Percentiles rank a stretch among this genome's conserved stretches.
These are phyloP conservation scores for Salvia hispanica DNA, from an alignment of 257 asterid species.

Conservation along the genomic window DNA sequence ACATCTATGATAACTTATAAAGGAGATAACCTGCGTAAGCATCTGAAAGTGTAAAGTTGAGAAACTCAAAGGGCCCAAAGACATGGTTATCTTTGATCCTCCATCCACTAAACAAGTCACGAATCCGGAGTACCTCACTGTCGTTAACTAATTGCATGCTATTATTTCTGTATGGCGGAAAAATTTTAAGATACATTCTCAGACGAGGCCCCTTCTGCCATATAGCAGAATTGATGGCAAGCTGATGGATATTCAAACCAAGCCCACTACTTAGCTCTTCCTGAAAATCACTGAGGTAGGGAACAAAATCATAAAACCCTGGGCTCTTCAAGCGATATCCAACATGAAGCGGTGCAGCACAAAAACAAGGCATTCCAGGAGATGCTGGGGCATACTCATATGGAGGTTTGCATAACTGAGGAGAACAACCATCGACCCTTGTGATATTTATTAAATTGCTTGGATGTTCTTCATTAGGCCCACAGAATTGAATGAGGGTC, in stretches of 20 bases:
- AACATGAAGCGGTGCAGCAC: conserved; percentile 76
- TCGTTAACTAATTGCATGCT: conserved; percentile 39
- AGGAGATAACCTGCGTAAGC: conserved; percentile 53
- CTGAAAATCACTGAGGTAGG: conserved; percentile 51
- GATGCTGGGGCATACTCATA: conserved; percentile 59
- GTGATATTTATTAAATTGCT: conserved; percentile 34
- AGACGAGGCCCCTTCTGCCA: conserved; percentile 84
- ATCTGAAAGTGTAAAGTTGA: conserved; percentile 70
- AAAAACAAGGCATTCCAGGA: conserved; percentile 57
- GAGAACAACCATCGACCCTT: conserved; percentile 41
- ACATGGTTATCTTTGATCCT: conserved; percentile 51
- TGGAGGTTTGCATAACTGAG: conserved; percentile 58
- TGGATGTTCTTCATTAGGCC: conserved; percentile 46
- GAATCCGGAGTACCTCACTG: conserved; percentile 65
- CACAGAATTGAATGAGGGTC: conserved; percentile 52
- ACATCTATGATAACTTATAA: conserved; percentile 6
- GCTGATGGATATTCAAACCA: conserved; percentile 50
- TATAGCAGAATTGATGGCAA: conserved; percentile 48
- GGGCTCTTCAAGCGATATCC: conserved; percentile 93
- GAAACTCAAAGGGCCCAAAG: conserved; percentile 90
- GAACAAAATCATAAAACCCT: conserved; percentile 61
- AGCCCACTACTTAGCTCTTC: conserved; percentile 60
- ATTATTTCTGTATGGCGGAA: conserved; percentile 46
- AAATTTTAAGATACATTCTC: conserved; percentile 66
- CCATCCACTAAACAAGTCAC: conserved; percentile 72